phyloP scores from a whole-genome alignment of 371 early-diverging fungal species.

The Mucor velutinosus region DNA sequence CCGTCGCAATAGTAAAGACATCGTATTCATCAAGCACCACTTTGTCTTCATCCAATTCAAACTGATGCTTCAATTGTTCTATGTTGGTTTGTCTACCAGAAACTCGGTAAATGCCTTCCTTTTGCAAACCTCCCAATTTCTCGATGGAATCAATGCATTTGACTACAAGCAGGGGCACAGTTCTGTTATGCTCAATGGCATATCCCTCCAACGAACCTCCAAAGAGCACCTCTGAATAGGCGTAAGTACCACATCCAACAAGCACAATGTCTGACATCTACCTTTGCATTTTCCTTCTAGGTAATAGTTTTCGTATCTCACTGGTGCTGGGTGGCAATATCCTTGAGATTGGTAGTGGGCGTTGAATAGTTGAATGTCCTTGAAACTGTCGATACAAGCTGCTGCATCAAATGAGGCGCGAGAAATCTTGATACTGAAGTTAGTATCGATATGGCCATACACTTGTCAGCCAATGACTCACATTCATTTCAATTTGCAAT shows the following conservation, averaged over 20 bases:
- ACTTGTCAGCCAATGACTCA: not conserved
- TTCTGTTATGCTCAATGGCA: slow-evolving; percentile 42
- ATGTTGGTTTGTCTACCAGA: slow-evolving; percentile 68
- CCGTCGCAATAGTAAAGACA: slow-evolving; percentile 60
- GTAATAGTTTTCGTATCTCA: slow-evolving; percentile 57
- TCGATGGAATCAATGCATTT: slow-evolving; percentile 66
- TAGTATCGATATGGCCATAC: not conserved
- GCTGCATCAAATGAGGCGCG: slow-evolving; percentile 27
- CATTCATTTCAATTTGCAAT: slow-evolving; percentile 19
- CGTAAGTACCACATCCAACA: not conserved
- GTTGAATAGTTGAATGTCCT: slow-evolving; percentile 37
- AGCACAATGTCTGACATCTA: slow-evolving; percentile 10
- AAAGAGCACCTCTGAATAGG: slow-evolving; percentile 53
- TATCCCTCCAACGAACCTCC: slow-evolving; percentile 55
- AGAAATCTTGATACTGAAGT: slow-evolving; percentile 12
- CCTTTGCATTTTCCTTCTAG: slow-evolving; percentile 43
- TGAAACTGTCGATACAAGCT: slow-evolving; percentile 30
- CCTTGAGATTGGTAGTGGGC: slow-evolving; percentile 44
- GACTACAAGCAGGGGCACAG: slow-evolving; percentile 56
- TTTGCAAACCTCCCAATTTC: slow-evolving; percentile 60
- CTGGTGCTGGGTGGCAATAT: slow-evolving; percentile 42
- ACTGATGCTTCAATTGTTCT: slow-evolving; percentile 49
- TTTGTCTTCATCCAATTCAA: slow-evolving; percentile 58
- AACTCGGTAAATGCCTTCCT: slow-evolving; percentile 75
- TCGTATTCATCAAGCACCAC: slow-evolving; percentile 53